Percentiles rank a stretch among this genome's conserved stretches.
Evolutionary conservation across 1,139 yeast species (phyloP).

Genomic region (Yamadazyma triangularis): DNA sequence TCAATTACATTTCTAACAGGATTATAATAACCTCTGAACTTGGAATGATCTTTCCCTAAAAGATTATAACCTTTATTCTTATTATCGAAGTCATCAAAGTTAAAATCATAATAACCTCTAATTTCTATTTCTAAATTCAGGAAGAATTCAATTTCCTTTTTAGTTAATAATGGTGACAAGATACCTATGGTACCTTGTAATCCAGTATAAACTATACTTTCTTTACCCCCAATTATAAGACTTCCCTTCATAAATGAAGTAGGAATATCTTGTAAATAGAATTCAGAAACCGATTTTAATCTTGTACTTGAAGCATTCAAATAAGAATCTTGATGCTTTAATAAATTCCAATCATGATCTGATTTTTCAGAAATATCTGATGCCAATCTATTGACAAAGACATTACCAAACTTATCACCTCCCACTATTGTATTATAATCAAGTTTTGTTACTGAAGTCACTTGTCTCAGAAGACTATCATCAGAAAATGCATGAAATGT

Average conservation of each 20-base stretch:
- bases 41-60: slow-evolving; percentile 63
- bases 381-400: slow-evolving; percentile 63
- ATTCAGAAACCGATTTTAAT: slow-evolving; percentile 53
- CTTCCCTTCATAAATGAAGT: slow-evolving; percentile 55
- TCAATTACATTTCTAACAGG: slow-evolving; percentile 77
- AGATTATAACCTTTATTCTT: slow-evolving; percentile 21
- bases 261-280: slow-evolving; percentile 66
- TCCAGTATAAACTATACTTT: slow-evolving; percentile 67
- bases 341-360: slow-evolving; percentile 49
- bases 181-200: slow-evolving; percentile 79
- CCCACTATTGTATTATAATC: slow-evolving; percentile 76
- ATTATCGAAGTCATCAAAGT: slow-evolving; percentile 27
- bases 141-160: slow-evolving; percentile 61
- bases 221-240: slow-evolving; percentile 60
- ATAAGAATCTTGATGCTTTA: slow-evolving; percentile 28
- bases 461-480: slow-evolving; percentile 65
- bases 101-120: slow-evolving; percentile 27
- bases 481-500: slow-evolving; percentile 61
- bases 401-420: slow-evolving; percentile 88
- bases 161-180: slow-evolving; percentile 61
- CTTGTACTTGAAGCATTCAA: slow-evolving; percentile 55
- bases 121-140: slow-evolving; percentile 49
- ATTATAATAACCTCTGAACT: slow-evolving; percentile 71
- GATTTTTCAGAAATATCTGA: slow-evolving; percentile 24
- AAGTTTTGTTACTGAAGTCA: slow-evolving; percentile 53